Evolutionary conservation across 352 stramenopile species (phyloP).

Genomic region (Pythium volutum): DNA sequence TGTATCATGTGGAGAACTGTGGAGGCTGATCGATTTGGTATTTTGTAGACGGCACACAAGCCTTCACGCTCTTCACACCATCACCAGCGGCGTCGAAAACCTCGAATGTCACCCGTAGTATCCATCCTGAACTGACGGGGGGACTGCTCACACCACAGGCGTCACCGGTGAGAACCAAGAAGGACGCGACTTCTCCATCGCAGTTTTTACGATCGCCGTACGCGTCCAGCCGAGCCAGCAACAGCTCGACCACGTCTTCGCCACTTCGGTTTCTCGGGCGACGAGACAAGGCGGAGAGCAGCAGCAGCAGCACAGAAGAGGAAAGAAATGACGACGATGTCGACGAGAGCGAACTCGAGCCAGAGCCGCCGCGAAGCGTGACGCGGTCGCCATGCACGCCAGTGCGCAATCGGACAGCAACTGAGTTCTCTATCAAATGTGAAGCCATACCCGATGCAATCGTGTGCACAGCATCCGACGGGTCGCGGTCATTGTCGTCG

Average conservation of each 20-base stretch:
- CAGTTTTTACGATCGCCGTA: slow-evolving; percentile 74
- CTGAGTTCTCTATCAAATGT: background rate
- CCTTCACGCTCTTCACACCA: slow-evolving; percentile 55
- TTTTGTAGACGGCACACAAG: slow-evolving; percentile 16
- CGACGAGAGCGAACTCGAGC: slow-evolving; percentile 6
- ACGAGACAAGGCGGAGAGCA: background rate
- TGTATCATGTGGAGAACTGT: background rate
- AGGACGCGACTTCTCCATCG: slow-evolving; percentile 47
- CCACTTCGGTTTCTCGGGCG: background rate
- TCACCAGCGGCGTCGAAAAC: slow-evolving; percentile 34
- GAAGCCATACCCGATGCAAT: slow-evolving; percentile 17
- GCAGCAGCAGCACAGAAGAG: background rate
- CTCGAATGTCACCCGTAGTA: slow-evolving; percentile 1
- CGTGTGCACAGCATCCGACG: slow-evolving; percentile 3
- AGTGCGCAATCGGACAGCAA: background rate
- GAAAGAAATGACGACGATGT: background rate
- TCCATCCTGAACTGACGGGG: slow-evolving; percentile 9
- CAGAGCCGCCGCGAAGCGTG: background rate
- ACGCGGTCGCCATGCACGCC: slow-evolving; percentile 8
- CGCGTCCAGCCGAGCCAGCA: slow-evolving; percentile 12
- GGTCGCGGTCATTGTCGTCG: slow-evolving; percentile 1
- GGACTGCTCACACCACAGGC: slow-evolving; percentile 17
- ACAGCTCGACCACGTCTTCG: slow-evolving; percentile 12
- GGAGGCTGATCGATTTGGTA: background rate
- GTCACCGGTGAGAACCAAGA: slow-evolving; percentile 10